These are phyloP conservation scores for Fusarium incarnatum DNA, from an alignment of 2,329 filamentous ascomycete species.

Conservation along the genomic window DNA sequence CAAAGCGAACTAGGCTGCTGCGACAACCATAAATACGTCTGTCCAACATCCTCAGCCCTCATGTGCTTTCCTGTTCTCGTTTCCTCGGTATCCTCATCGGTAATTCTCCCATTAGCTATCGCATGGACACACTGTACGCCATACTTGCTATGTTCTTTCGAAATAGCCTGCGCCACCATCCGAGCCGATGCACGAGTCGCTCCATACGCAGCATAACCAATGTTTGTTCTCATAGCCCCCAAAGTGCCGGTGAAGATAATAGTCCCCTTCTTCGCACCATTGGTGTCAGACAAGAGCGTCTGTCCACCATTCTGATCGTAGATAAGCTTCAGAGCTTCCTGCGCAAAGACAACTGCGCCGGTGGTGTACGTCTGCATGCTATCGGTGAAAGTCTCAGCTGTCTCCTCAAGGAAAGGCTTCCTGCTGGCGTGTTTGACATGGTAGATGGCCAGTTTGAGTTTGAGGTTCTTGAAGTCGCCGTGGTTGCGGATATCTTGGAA, in stretches of 20 bases:
- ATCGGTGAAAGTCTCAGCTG: slow-evolving; percentile 60
- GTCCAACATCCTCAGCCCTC: slow-evolving; percentile 67
- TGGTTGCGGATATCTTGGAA: slow-evolving; percentile 58
- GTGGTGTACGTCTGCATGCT: slow-evolving; percentile 65
- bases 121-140: slow-evolving; percentile 70
- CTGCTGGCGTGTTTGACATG: slow-evolving; percentile 66
- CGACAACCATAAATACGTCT: slow-evolving; percentile 62
- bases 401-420: slow-evolving; percentile 67
- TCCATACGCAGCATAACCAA: slow-evolving; percentile 66
- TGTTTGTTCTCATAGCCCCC: slow-evolving; percentile 64
- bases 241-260: slow-evolving; percentile 68
- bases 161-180: slow-evolving; percentile 66
- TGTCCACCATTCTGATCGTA: slow-evolving; percentile 64
- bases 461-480: slow-evolving; percentile 60
- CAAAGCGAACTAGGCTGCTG: slow-evolving; percentile 32
- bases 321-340: slow-evolving; percentile 63
- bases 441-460: slow-evolving; percentile 65
- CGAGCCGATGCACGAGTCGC: slow-evolving; percentile 63
- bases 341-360: slow-evolving; percentile 66
- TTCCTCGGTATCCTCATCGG: slow-evolving; percentile 61
- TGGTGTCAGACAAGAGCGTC: slow-evolving; percentile 56
- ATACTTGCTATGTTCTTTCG: slow-evolving; percentile 66
- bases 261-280: slow-evolving; percentile 65
- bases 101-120: slow-evolving; percentile 66
- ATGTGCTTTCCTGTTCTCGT: slow-evolving; percentile 66